A percentile compares a stretch with the other conserved stretches of the same genome.
Conservation (phyloP, 495 filamentous ascomycete species). For the Penicillium ucsense region DNA sequence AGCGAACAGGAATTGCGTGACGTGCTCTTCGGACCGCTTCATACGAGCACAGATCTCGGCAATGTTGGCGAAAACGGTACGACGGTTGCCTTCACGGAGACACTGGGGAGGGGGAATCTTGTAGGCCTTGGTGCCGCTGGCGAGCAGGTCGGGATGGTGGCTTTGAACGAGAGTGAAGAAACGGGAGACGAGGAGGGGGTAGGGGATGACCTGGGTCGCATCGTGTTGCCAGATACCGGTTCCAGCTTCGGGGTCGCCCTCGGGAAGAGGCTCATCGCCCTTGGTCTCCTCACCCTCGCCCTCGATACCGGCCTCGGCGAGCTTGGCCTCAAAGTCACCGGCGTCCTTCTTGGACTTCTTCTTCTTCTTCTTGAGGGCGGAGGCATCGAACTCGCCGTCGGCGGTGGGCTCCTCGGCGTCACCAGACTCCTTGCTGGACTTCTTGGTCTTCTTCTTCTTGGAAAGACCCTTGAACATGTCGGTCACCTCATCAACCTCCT, state of each 20-base stretch:
- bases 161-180: constrained; percentile 89
- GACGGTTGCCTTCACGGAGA: constrained; percentile 98
- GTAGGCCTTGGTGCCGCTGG: constrained; percentile 82
- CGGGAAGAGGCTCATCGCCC: constrained; percentile 34
- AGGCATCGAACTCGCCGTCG: constrained; percentile 63
- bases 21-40: constrained; percentile 96
- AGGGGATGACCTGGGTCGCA: constrained; percentile 63
- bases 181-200: constrained; percentile 71
- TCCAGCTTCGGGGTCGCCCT: constrained; percentile 78
- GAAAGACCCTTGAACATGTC: constrained; percentile 75
- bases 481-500: constrained; percentile 60
- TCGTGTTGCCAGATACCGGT: constrained; percentile 92
- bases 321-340: constrained; percentile 71
- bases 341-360: constrained; percentile 72
- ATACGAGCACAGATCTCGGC: constrained; percentile 84
- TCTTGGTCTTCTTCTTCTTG: constrained; percentile 75
- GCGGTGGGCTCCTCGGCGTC: constrained; percentile 51
- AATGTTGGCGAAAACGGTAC: constrained; percentile 99
- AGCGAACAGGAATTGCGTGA: constrained; percentile 93
- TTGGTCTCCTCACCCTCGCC: constrained; percentile 42
- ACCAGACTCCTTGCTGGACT: constrained; percentile 47
- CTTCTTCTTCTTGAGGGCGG: constrained; percentile 88
- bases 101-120: constrained; percentile 99
- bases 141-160: constrained; percentile 89
- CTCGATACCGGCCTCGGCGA: constrained; percentile 62